Evolutionary conservation across 495 filamentous ascomycete genomes (phyloP), one percentile per base, ranked within the genome.

Genomic region (Bombardia bombarda): DNA sequence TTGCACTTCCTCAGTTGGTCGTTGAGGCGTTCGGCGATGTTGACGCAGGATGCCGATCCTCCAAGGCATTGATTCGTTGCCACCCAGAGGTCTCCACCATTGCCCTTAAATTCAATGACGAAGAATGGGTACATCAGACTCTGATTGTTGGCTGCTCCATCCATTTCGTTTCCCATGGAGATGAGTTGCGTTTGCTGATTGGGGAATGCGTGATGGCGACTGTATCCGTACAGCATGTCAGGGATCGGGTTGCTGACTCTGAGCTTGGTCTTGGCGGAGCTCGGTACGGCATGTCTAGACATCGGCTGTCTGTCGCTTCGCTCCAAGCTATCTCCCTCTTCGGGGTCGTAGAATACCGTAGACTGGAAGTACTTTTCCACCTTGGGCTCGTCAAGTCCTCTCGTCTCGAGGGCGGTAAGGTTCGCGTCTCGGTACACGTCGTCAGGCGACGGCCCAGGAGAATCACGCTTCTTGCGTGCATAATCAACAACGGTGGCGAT

Each of bases 71-170:
- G 39, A 30, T 47, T 47, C 36, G 32, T 42, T 2, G 39, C 39
- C 26, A 47, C 45, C 45, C 45, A 47, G 45, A 47, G 45, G 32
- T 47, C 45, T 20, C 45, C 38, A 36, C 25, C 38, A 16, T 33
- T 23, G 19, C 22, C 43, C 19, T 46, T 46, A 35, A 47, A 34
- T 47, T 47, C 31, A 38, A 47, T 42, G 18, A 16, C 38, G 32
- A 47, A 42, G 33, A 47, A 47, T 26, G 45, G 45, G 42, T 42
- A 47, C 44, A 36, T 2, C 20, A 46, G 44, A 2, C 44, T 37
- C 17, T 41, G 44, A 17, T 30, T 4, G 1, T 30, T 46, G 24
- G 44, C 44, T 38, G 26, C 35, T 35, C n/a, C n/a, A n/a, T n/a
- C 39, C 33, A 22, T 20, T 39, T 33, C 33, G 31, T 46, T 46